phyloP scores from a whole-genome alignment of 106 monocot genomes.

The Gastrodia elata region DNA sequence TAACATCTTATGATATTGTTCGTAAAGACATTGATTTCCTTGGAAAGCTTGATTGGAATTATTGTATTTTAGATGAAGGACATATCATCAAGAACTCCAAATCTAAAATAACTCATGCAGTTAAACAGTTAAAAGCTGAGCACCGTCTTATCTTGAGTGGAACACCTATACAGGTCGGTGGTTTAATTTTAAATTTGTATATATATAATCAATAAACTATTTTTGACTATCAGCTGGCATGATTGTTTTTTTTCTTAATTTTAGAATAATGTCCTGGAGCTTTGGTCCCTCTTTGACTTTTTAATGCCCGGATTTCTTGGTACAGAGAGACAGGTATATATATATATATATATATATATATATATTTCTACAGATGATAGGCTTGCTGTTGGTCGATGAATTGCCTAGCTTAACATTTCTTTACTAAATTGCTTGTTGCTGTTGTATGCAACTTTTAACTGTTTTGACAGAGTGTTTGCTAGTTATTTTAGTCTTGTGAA shows the following conservation, averaged over 20 bases:
- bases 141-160: slow-evolving; percentile 97
- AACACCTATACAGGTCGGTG: slow-evolving; percentile 83
- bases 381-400: background rate
- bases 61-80: slow-evolving; percentile 95
- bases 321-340: slow-evolving; percentile 82
- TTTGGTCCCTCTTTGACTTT: slow-evolving; percentile 99
- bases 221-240: background rate
- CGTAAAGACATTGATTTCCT: slow-evolving; percentile 91
- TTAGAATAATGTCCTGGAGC: slow-evolving; percentile 98
- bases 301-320: slow-evolving; percentile 99
- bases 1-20: slow-evolving; percentile 94
- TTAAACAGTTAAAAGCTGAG: slow-evolving; percentile 86
- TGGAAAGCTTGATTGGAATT: slow-evolving; percentile 75
- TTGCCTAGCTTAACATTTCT: background rate
- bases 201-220: background rate
- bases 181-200: background rate
- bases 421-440: background rate
- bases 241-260: slow-evolving; percentile 13
- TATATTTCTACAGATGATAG: background rate
- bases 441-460: background rate
- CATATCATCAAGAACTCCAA: slow-evolving; percentile 94
- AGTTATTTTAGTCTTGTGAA: background rate
- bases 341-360: no score
- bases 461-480: background rate
- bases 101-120: slow-evolving; percentile 86